phyloP scores from a whole-genome alignment of 202 grass and related monocot genomes.

The Zizania palustris region DNA sequence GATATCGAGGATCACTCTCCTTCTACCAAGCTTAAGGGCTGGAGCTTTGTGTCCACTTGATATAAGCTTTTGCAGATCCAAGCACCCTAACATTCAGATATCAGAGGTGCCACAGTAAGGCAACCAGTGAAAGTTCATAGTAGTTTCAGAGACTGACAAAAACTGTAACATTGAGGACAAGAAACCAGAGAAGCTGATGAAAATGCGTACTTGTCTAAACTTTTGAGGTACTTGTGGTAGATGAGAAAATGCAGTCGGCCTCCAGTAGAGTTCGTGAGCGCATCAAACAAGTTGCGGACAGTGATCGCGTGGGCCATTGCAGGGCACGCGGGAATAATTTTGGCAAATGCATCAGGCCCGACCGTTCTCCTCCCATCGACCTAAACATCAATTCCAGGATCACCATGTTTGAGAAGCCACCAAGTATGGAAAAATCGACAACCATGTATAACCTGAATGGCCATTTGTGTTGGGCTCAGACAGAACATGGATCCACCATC shows the following conservation, averaged over 20 bases:
- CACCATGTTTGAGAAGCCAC: not conserved
- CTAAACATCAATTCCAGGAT: constrained; percentile 39
- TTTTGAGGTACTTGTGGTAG: constrained; percentile 89
- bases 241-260: constrained; percentile 88
- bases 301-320: constrained; percentile 83
- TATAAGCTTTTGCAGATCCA: constrained; percentile 48
- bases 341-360: constrained; percentile 80
- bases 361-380: constrained; percentile 79
- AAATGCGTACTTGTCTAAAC: constrained; percentile 56
- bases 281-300: constrained; percentile 83
- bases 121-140: not conserved
- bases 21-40: constrained; percentile 51
- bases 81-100: constrained; percentile 48
- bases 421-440: not conserved
- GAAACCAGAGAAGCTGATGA: not conserved
- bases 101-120: constrained; percentile 22
- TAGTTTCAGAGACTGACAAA: not conserved
- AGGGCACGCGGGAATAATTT: constrained; percentile 76
- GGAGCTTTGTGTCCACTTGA: constrained; percentile 47
- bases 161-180: not conserved
- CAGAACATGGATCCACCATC: constrained; percentile 53
- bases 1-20: constrained; percentile 82
- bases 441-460: constrained; percentile 63
- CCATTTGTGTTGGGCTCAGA: constrained; percentile 78
- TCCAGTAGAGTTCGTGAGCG: constrained; percentile 67